These are phyloP conservation scores for Austroboletus olivaceoglutinosus DNA, from an alignment of 1,284 basidiomycete genomes.

Conservation along the genomic window DNA sequence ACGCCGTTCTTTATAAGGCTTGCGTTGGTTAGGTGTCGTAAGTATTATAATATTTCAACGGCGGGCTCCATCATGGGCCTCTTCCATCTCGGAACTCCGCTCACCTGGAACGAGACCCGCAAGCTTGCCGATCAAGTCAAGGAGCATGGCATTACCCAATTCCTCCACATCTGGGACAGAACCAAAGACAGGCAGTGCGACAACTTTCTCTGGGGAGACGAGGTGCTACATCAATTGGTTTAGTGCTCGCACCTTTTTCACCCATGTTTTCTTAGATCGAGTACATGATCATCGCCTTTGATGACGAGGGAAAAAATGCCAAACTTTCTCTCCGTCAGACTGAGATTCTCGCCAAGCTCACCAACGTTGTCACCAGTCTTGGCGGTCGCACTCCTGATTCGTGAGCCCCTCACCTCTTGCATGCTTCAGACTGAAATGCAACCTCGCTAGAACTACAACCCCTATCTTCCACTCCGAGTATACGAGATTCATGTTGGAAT, in stretches of 20 bases:
- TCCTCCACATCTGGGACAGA: slow-evolving; percentile 89
- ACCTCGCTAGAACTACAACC: slow-evolving; percentile 56
- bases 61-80: slow-evolving; percentile 93
- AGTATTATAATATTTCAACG: no score
- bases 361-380: slow-evolving; percentile 66
- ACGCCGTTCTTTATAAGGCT: no score
- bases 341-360: slow-evolving; percentile 88
- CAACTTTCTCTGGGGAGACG: slow-evolving; percentile 97
- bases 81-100: slow-evolving; percentile 90
- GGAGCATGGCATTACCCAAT: slow-evolving; percentile 92
- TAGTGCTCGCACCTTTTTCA: slow-evolving; percentile 6
- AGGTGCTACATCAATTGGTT: slow-evolving; percentile 60
- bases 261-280: slow-evolving; percentile 66
- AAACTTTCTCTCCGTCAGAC: slow-evolving; percentile 89
- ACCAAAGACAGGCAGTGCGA: slow-evolving; percentile 93
- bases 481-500: slow-evolving; percentile 98
- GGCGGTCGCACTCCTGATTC: slow-evolving; percentile 56
- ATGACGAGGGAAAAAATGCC: slow-evolving; percentile 77
- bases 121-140: slow-evolving; percentile 89
- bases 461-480: slow-evolving; percentile 98
- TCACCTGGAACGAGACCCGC: slow-evolving; percentile 90
- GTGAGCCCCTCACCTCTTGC: slow-evolving; percentile 38
- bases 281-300: slow-evolving; percentile 92
- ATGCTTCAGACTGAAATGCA: slow-evolving; percentile 4
- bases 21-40: no score